Evolutionary conservation across 2,329 filamentous ascomycete species (phyloP), one percentile per base, ranked within the genome.

Genomic region (Trichoderma citrinoviride): DNA sequence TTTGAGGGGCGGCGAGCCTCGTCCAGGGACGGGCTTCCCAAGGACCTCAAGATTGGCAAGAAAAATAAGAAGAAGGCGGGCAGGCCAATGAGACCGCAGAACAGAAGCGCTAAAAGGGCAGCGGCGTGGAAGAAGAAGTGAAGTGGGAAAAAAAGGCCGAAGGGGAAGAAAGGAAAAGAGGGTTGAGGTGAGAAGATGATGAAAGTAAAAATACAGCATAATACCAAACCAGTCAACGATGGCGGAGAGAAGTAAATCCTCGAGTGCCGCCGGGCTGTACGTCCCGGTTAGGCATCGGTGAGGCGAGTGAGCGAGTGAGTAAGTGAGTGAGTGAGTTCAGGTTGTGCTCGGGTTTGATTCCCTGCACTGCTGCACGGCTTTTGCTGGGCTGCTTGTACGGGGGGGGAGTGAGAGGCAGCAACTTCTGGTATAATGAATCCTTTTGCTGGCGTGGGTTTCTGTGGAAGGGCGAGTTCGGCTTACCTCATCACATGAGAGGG

Each of bases 1-100:
- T 93, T 94, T 71, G 92, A 96, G 75, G 92, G 92, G 0, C 87
- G 89, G 68, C 84, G 92, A 61, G 91, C 91, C 10, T 91, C 85
- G 62, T 79, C 83, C 37, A 89, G 83, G 65, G 86, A 89, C 66
- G 88, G 85, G 5, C 87, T 82, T 71, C 86, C 86, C 46, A 89
- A 80, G 75, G 86, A 86, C 71, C 75, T 86, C 67, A 88, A 83
- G 74, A 77, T 89, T 41, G 83, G 84, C 12, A 85, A 85, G 68
- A 85, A 85, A 71, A 75, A 75, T 67, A 86, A 83, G 72, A 78
- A 73, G 23, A 80, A 79, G 71, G 78, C 29, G 15, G 52, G 77
- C 17, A 75, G 73, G 68, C 68, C 67, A 65, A 77, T 67, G 69
- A 76, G 74, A 61, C 77, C 78, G 7, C 75, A 76, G 65, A 76